A percentile compares a stretch with the other conserved stretches of the same genome.
Evolutionary conservation across 1,284 basidiomycete species (phyloP).

Genomic region (Cryptococcus wingfieldii): DNA sequence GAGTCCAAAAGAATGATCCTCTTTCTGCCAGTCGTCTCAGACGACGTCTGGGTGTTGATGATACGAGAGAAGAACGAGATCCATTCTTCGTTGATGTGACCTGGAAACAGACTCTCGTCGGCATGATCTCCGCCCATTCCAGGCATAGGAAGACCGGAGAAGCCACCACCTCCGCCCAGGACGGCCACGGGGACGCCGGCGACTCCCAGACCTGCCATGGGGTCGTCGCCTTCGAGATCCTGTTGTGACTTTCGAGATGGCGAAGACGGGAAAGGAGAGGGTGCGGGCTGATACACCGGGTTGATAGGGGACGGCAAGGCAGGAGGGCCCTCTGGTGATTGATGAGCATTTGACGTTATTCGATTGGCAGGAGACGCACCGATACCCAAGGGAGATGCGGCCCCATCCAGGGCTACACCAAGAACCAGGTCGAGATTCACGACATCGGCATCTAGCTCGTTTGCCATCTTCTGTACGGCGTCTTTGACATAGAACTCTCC

Average conservation of each 20-base stretch:
- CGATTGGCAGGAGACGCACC: constrained; percentile 52
- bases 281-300: constrained; percentile 8
- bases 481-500: constrained; percentile 69
- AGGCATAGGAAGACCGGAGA: constrained; percentile 6
- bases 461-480: constrained; percentile 69
- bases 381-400: constrained; percentile 54
- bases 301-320: constrained; percentile 7
- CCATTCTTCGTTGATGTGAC: constrained; percentile 26
- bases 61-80: constrained; percentile 30
- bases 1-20: constrained; percentile 81
- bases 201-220: constrained; percentile 9
- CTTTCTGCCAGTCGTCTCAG: constrained; percentile 9
- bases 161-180: constrained; percentile 6
- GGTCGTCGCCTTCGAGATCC: constrained; percentile 1
- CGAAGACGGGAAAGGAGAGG: not conserved
- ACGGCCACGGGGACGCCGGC: constrained; percentile 14
- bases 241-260: constrained; percentile 2
- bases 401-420: constrained; percentile 66
- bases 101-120: constrained; percentile 7
- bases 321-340: constrained; percentile 6
- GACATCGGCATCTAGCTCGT: constrained; percentile 67
- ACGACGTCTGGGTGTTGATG: constrained; percentile 22
- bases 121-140: constrained; percentile 1
- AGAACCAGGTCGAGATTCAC: constrained; percentile 61
- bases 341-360: not conserved